Conservation (phyloP, 371 early-diverging fungal genomes). For the Capillidium heterosporum region DNA sequence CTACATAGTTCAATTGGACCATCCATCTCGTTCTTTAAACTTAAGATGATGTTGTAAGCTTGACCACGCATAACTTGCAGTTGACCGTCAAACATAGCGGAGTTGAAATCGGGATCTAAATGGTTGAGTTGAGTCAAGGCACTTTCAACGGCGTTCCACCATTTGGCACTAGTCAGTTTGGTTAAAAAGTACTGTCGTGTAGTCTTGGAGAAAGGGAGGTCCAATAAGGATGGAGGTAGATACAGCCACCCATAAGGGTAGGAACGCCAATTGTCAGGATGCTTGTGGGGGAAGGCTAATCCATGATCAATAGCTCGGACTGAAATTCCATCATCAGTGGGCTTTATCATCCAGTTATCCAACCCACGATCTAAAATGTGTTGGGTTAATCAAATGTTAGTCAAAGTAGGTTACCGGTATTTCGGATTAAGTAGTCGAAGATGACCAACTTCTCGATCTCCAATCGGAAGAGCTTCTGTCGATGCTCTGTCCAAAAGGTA, state of each 20-base stretch:
- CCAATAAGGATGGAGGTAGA: conserved; percentile 34
- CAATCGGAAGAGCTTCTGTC: conserved; percentile 49
- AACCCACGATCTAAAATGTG: conserved; percentile 42
- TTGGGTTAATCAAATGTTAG: neutral
- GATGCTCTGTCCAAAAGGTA: conserved; percentile 37
- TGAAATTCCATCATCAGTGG: conserved; percentile 14
- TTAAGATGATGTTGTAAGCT: conserved; percentile 60
- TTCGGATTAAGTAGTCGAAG: conserved; percentile 77
- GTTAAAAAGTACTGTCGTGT: conserved; percentile 44
- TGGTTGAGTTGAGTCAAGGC: conserved; percentile 43
- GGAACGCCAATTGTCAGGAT: conserved; percentile 74
- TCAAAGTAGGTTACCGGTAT: conserved; percentile 37
- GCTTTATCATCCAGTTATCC: conserved; percentile 82
- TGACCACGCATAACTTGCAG: conserved; percentile 74
- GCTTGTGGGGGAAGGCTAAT: conserved; percentile 81
- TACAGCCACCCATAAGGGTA: conserved; percentile 80
- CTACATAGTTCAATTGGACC: conserved; percentile 37
- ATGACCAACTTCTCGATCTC: conserved; percentile 71
- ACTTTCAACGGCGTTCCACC: conserved; percentile 59
- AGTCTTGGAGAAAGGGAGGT: conserved; percentile 41
- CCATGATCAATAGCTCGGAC: conserved; percentile 87
- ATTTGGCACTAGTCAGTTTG: conserved; percentile 42
- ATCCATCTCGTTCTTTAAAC: conserved; percentile 30
- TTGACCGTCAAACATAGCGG: conserved; percentile 58
- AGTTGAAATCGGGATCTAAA: conserved; percentile 54